A percentile compares a stretch with the other conserved stretches of the same genome.
Evolutionary conservation across 2,329 filamentous ascomycete species (phyloP).

Genomic region (Aspergillus hiratsukae): DNA sequence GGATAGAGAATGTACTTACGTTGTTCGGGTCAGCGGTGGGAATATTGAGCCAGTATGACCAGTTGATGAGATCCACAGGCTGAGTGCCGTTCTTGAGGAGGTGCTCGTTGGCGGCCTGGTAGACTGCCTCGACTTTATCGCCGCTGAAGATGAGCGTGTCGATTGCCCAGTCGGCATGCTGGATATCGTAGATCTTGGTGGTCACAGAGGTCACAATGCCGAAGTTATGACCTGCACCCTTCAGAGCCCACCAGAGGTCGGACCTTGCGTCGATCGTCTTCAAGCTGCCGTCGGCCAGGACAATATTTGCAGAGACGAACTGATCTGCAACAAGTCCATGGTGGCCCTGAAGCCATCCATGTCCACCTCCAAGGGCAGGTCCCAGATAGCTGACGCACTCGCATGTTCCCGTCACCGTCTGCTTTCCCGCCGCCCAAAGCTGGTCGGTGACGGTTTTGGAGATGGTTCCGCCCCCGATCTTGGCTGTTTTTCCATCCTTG

Average conservation of each 20-base stretch:
- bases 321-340: constrained; percentile 54
- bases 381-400: constrained; percentile 49
- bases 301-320: constrained; percentile 49
- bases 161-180: constrained; percentile 34
- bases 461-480: constrained; percentile 45
- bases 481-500: constrained; percentile 44
- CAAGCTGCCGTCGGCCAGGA: constrained; percentile 47
- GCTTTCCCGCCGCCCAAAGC: constrained; percentile 50
- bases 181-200: constrained; percentile 45
- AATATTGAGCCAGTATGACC: constrained; percentile 34
- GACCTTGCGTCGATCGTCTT: constrained; percentile 37
- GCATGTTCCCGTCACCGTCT: constrained; percentile 50
- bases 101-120: constrained; percentile 44
- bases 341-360: constrained; percentile 52
- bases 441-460: constrained; percentile 45
- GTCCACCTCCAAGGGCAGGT: constrained; percentile 54
- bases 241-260: constrained; percentile 55
- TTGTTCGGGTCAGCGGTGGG: constrained; percentile 21
- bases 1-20: constrained; percentile 6
- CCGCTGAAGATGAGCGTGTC: constrained; percentile 45
- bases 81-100: constrained; percentile 43
- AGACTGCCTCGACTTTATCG: constrained; percentile 49
- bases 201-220: constrained; percentile 51
- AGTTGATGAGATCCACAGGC: constrained; percentile 46
- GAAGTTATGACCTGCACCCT: constrained; percentile 57